These are phyloP conservation scores for Irpex sp. DNA, from an alignment of 1,284 basidiomycete species.

Conservation along the genomic window DNA sequence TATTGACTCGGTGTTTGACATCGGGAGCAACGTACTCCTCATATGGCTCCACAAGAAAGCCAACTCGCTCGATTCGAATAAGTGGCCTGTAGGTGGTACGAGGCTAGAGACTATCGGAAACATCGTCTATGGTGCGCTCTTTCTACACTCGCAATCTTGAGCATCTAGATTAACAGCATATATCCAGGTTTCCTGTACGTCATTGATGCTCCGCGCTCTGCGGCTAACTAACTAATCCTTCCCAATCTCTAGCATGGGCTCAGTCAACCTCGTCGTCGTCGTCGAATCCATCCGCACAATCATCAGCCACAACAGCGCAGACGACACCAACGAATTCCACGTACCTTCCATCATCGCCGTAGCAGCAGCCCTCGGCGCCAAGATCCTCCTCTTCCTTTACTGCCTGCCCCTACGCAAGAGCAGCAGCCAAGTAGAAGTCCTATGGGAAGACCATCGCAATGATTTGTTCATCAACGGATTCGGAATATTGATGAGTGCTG, in stretches of 20 bases:
- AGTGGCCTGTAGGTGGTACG: conserved; percentile 92
- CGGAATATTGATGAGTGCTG: conserved; percentile 85
- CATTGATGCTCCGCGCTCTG: neutral
- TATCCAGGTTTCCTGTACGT: conserved; percentile 63
- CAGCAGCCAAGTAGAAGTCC: conserved; percentile 87
- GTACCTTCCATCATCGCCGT: conserved; percentile 83
- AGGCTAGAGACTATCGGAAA: conserved; percentile 91
- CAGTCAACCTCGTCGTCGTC: conserved; percentile 82
- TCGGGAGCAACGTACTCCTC: conserved; percentile 86
- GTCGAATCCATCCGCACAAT: conserved; percentile 81
- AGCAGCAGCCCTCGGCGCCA: conserved; percentile 77
- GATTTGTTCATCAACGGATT: conserved; percentile 83
- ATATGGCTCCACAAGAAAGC: conserved; percentile 82
- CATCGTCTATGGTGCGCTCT: conserved; percentile 73
- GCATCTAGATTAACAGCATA: neutral
- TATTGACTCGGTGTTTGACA: conserved; percentile 89
- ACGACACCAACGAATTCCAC: conserved; percentile 69
- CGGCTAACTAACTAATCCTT: neutral
- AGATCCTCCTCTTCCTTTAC: conserved; percentile 84
- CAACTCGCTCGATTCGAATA: conserved; percentile 67
- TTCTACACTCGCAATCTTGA: neutral
- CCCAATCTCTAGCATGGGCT: conserved; percentile 60
- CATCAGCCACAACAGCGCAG: conserved; percentile 48
- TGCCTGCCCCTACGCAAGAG: conserved; percentile 76
- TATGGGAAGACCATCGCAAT: conserved; percentile 96